Evolutionary conservation across 2,329 filamentous ascomycete species (phyloP).

Genomic region (Sclerotinia subarctica): DNA sequence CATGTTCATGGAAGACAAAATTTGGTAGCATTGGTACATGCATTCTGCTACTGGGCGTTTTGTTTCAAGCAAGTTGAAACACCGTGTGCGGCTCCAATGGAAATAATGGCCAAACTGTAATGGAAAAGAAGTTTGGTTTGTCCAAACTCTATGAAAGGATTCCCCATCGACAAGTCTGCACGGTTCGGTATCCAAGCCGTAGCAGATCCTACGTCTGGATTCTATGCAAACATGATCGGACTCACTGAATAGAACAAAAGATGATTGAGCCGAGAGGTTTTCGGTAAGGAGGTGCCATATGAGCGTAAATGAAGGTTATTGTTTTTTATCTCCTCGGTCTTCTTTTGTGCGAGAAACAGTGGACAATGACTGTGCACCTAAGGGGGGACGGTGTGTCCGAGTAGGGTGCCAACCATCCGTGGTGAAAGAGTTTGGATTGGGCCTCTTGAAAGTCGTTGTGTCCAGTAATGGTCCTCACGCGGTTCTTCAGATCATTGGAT

Average conservation of each 20-base stretch:
- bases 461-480: background rate
- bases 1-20: background rate
- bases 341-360: constrained; percentile 5
- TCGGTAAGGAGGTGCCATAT: background rate
- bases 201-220: background rate
- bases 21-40: background rate
- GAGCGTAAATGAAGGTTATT: background rate
- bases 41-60: background rate
- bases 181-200: background rate
- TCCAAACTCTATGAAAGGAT: background rate
- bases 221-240: background rate
- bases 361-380: background rate
- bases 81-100: background rate
- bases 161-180: background rate
- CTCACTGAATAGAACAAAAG: background rate
- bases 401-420: too few species aligned
- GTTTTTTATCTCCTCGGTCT: background rate
- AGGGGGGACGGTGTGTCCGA: background rate
- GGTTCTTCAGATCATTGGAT: background rate
- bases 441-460: background rate
- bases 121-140: background rate
- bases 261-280: background rate
- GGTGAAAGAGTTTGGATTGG: background rate
- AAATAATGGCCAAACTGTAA: background rate
- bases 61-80: constrained; percentile 1